phyloP scores from a whole-genome alignment of 2,329 filamentous ascomycete species.

The Penicillium sp. region DNA sequence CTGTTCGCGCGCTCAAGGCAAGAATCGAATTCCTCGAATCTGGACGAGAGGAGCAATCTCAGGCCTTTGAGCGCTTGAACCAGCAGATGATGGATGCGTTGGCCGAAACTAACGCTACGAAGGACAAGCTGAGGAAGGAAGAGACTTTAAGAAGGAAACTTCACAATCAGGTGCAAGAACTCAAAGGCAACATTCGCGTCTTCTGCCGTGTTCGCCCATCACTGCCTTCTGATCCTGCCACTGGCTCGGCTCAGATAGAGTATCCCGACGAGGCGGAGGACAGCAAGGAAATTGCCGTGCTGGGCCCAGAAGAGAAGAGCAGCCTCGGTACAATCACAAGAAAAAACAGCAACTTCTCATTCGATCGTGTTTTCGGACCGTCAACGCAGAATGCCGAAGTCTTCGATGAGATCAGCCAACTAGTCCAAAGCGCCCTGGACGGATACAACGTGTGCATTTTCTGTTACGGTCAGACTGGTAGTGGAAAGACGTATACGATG shows the following conservation, averaged over 20 bases:
- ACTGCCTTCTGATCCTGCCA: constrained; percentile 48
- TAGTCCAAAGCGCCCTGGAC: constrained; percentile 91
- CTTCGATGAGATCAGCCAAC: constrained; percentile 91
- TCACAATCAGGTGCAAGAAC: constrained; percentile 94
- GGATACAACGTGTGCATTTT: constrained; percentile 99
- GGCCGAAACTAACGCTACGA: constrained; percentile 57
- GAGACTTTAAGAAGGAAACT: constrained; percentile 83
- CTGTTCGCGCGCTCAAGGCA: constrained; percentile 65
- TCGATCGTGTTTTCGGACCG: constrained; percentile 85
- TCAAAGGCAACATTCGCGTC: constrained; percentile 96
- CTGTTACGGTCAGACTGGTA: constrained; percentile 94
- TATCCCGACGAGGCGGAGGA: constrained; percentile 75
- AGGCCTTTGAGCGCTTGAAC: constrained; percentile 75
- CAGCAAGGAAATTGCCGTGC: constrained; percentile 73
- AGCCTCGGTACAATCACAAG: constrained; percentile 67
- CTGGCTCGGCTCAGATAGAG: constrained; percentile 61
- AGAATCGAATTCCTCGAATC: constrained; percentile 89
- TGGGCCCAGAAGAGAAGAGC: constrained; percentile 73
- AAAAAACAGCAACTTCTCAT: constrained; percentile 76
- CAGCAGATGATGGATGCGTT: constrained; percentile 69
- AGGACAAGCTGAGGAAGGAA: constrained; percentile 78
- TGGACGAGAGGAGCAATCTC: constrained; percentile 77
- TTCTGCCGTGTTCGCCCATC: constrained; percentile 89
- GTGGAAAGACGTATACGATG: constrained; percentile 96
- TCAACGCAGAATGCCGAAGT: constrained; percentile 70